Evolutionary conservation across 2,329 filamentous ascomycete species (phyloP), one percentile per base, ranked within the genome.

Genomic region (Talaromyces sp.): DNA sequence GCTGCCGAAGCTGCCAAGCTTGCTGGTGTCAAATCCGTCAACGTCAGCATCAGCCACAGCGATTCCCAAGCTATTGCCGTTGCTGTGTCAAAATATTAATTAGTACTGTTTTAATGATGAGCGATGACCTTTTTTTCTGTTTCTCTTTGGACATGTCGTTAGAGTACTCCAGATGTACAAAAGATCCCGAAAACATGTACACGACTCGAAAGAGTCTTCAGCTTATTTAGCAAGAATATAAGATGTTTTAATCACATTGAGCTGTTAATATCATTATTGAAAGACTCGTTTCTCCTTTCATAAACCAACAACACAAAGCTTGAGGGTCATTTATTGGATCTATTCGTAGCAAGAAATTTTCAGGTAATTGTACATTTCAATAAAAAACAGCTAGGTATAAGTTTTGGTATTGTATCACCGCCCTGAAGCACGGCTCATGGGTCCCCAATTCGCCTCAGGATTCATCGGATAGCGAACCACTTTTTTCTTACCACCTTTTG

Each of bases 11-110:
- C 91, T 58, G 94, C 94, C n/a, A 87, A 89, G 74, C 83, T 90
- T 74, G 91, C 89, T 27, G 91, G 92, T 63, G 87, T 97, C 50
- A 96, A 93, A 81, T 86, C 87, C 59, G 88, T 97, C 65, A 93
- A 84, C 65, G 89, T 99, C 67, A 96, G 92, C 72, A 97, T 99
- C 72, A 97, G 93, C 68, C 95, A 99, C 78, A 94, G 90, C 43
- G 93, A 97, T 68, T 88, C 83, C 61, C 94, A 99, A 78, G 92
- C 94, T 63, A 92, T 97, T 70, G 93, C 94, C 52, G 90, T 99
- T 69, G 94, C 95, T 1, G 89, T 96, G 62, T 88, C 92, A 59
- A 88, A 86, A 59, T 89, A 94, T 51, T 61, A 43, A 54, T 53
- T 11, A 29, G 14, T 24, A n/a, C 21, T 24, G 41, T 54, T 58